Evolutionary conservation across 164 flowering plant genomes (phyloP).

Genomic region (Dillenia turbinata): DNA sequence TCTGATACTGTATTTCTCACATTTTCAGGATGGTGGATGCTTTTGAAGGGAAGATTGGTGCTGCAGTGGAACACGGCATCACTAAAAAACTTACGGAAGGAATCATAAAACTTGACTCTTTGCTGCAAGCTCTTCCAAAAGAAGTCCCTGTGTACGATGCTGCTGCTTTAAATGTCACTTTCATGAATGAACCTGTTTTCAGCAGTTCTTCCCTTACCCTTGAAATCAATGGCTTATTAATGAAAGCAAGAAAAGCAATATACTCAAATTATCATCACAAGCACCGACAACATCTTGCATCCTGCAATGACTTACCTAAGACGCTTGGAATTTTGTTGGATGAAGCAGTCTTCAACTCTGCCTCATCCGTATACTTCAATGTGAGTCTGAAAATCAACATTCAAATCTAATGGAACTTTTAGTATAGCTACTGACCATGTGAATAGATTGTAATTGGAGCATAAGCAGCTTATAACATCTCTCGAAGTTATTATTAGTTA

Average conservation of each 20-base stretch:
- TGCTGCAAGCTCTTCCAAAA: conserved; percentile 67
- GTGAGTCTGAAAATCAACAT: conserved; percentile 30
- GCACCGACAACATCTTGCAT: conserved; percentile 16
- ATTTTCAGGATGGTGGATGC: conserved; percentile 68
- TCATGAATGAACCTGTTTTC: conserved; percentile 52
- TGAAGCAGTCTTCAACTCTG: conserved; percentile 72
- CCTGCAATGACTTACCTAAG: conserved; percentile 38
- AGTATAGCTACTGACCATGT: too few species aligned
- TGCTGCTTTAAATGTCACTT: conserved; percentile 69
- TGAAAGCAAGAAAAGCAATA: conserved; percentile 12
- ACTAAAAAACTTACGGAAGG: conserved; percentile 63
- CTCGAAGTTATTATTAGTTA: too few species aligned
- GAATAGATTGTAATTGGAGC: too few species aligned
- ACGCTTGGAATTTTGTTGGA: conserved; percentile 78
- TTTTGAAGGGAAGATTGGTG: conserved; percentile 62
- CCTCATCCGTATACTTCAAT: conserved; percentile 50
- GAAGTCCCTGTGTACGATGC: conserved; percentile 56
- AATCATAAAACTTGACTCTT: conserved; percentile 50
- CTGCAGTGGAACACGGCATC: conserved; percentile 76
- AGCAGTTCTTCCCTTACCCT: conserved; percentile 59
- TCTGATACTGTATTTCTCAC: background rate
- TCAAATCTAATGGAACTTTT: too few species aligned
- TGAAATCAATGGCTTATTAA: conserved; percentile 78
- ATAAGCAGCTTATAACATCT: too few species aligned
- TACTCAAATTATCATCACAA: conserved; percentile 9